phyloP scores from a whole-genome alignment of 2,329 filamentous ascomycete species.

The Nigrograna mackinnonii region DNA sequence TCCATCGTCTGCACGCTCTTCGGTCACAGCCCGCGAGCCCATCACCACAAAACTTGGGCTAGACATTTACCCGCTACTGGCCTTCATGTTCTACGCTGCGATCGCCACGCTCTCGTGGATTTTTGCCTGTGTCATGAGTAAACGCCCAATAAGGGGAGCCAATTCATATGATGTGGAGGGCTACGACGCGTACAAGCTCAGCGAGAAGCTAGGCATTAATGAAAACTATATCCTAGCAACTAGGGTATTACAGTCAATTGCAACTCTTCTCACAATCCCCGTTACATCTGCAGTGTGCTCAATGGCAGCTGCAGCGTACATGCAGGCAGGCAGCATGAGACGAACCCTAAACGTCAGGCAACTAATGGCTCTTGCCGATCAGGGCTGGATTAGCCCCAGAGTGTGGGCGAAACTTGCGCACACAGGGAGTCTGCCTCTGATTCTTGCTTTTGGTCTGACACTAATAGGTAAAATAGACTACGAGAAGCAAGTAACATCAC shows the following conservation, averaged over 20 bases:
- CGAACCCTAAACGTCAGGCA: conserved; percentile 9
- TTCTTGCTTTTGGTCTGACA: conserved; percentile 9
- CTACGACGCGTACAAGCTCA: background rate
- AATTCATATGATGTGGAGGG: conserved; percentile 1
- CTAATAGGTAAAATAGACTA: conserved; percentile 9
- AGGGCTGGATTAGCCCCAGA: conserved; percentile 10
- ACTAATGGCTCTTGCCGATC: conserved; percentile 13
- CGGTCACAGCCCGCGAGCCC: conserved; percentile 4
- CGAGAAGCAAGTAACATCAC: too few species aligned
- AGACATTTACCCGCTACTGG: conserved; percentile 1
- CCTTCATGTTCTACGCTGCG: conserved; percentile 1
- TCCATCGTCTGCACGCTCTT: conserved; percentile 3
- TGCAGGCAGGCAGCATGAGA: conserved; percentile 9
- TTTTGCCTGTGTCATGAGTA: conserved; percentile 1
- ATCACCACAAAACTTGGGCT: background rate
- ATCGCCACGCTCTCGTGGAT: conserved; percentile 3
- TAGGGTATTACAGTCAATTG: conserved; percentile 8
- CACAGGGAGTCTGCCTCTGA: conserved; percentile 8
- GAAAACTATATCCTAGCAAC: conserved; percentile 9
- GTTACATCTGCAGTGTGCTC: conserved; percentile 13
- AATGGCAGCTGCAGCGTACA: conserved; percentile 13
- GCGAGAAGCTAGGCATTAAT: background rate
- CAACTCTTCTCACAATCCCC: conserved; percentile 12
- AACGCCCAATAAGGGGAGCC: conserved; percentile 1
- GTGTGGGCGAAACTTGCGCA: background rate